Evolutionary conservation across 495 filamentous ascomycete species (phyloP).

Genomic region (Platismatia glauca): DNA sequence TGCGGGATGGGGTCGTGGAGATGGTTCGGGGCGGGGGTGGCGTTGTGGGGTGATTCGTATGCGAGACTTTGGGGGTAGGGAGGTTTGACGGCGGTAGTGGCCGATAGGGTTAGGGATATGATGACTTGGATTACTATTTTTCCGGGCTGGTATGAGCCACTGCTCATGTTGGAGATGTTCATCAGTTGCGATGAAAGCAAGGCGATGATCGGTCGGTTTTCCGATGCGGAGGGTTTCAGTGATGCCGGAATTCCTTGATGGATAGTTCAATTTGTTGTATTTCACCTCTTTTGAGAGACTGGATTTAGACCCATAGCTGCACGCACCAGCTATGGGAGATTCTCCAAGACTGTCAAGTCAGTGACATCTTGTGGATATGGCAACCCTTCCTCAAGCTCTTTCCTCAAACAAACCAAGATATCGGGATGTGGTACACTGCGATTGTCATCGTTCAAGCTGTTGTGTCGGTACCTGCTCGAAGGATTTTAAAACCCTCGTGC

Average conservation of each 20-base stretch:
- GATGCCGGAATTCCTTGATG: constrained; percentile 5
- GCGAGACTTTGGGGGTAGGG: neutral
- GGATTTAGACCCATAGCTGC: no score
- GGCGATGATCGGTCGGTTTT: constrained; percentile 34
- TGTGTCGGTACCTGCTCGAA: constrained; percentile 30
- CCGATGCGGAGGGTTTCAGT: constrained; percentile 25
- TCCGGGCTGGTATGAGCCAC: constrained; percentile 28
- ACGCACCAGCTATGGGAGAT: constrained; percentile 12
- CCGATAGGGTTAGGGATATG: constrained; percentile 16
- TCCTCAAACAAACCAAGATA: constrained; percentile 9
- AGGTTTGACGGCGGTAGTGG: neutral
- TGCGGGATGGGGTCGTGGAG: neutral
- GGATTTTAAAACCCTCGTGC: constrained; percentile 27
- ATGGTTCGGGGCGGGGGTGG: neutral
- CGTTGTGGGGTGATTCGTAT: no score
- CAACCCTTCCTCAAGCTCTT: constrained; percentile 18
- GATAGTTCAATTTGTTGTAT: neutral
- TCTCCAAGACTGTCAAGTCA: constrained; percentile 23
- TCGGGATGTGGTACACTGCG: constrained; percentile 25
- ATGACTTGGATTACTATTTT: constrained; percentile 34
- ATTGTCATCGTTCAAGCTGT: constrained; percentile 26
- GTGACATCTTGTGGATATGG: constrained; percentile 3
- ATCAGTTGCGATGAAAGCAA: constrained; percentile 33
- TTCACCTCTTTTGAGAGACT: no score
- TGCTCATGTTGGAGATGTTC: constrained; percentile 34